Evolutionary conservation across 305 asterid genomes (phyloP).

Genomic region (Solanum hybrid): DNA sequence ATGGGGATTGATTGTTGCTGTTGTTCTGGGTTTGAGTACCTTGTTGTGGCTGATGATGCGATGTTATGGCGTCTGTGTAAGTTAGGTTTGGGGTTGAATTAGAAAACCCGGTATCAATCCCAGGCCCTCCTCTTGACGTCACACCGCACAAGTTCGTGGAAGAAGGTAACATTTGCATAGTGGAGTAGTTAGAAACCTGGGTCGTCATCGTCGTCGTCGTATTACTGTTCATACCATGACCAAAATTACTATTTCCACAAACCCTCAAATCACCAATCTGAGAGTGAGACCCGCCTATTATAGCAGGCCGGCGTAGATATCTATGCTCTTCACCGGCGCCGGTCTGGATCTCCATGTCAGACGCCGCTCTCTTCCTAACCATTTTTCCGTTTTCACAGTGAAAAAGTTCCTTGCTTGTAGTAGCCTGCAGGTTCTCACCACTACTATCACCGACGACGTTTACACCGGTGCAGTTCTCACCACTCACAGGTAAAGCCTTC

Average conservation of each 20-base stretch:
- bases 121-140: conserved; percentile 36
- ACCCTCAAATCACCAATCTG: conserved; percentile 18
- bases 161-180: conserved; percentile 34
- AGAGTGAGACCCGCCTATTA: background rate
- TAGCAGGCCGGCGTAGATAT: conserved; percentile 38
- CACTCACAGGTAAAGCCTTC: conserved; percentile 31
- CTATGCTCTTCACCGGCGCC: conserved; percentile 17
- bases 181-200: conserved; percentile 62
- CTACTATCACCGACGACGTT: conserved; percentile 7
- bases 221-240: conserved; percentile 12
- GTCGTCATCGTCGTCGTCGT: conserved; percentile 12
- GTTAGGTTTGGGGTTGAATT: conserved; percentile 19
- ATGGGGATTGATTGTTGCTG: conserved; percentile 17
- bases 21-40: conserved; percentile 8
- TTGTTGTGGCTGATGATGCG: conserved; percentile 13
- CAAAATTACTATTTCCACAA: background rate
- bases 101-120: conserved; percentile 16
- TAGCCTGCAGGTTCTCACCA: background rate
- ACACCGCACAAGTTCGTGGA: conserved; percentile 21
- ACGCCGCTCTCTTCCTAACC: conserved; percentile 70
- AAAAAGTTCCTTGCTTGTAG: background rate
- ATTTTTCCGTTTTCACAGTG: conserved; percentile 20
- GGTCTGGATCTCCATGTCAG: conserved; percentile 56
- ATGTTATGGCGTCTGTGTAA: conserved; percentile 20
- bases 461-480: conserved; percentile 10